Evolutionary conservation across 2,329 filamentous ascomycete species (phyloP).

Genomic region (Hymenoscyphus infarciens): DNA sequence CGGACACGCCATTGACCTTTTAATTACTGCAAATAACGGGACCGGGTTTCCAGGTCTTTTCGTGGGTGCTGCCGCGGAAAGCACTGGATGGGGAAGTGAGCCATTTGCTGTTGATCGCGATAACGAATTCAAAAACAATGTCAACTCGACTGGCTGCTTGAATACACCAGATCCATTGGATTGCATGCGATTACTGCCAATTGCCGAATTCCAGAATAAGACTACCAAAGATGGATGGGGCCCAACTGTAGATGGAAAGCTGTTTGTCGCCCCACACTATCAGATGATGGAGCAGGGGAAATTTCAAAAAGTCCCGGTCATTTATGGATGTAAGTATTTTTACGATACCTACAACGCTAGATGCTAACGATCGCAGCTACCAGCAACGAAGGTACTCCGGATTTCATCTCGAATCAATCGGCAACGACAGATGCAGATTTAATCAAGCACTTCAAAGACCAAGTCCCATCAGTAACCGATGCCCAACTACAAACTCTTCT

Average conservation of each 20-base stretch:
- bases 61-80: conserved; percentile 47
- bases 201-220: conserved; percentile 40
- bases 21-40: conserved; percentile 53
- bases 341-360: no score
- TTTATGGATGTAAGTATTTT: conserved; percentile 37
- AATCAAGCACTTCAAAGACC: neutral
- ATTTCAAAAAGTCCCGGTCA: conserved; percentile 49
- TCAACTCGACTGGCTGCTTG: conserved; percentile 41
- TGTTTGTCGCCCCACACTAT: conserved; percentile 19
- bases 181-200: conserved; percentile 44
- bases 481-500: neutral
- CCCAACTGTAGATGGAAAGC: conserved; percentile 15
- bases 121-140: conserved; percentile 44
- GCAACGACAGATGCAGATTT: neutral
- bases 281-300: conserved; percentile 44
- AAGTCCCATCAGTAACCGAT: neutral
- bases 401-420: conserved; percentile 1
- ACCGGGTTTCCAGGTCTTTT: conserved; percentile 39
- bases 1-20: conserved; percentile 56
- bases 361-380: neutral
- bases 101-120: conserved; percentile 35
- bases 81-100: conserved; percentile 43
- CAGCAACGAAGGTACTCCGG: neutral
- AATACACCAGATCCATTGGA: conserved; percentile 36
- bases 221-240: conserved; percentile 15